Percentiles rank a stretch among this genome's conserved stretches.
Evolutionary conservation across 78 protist genomes (phyloP).

Genomic region (Dictyostelium brefeldianum): DNA sequence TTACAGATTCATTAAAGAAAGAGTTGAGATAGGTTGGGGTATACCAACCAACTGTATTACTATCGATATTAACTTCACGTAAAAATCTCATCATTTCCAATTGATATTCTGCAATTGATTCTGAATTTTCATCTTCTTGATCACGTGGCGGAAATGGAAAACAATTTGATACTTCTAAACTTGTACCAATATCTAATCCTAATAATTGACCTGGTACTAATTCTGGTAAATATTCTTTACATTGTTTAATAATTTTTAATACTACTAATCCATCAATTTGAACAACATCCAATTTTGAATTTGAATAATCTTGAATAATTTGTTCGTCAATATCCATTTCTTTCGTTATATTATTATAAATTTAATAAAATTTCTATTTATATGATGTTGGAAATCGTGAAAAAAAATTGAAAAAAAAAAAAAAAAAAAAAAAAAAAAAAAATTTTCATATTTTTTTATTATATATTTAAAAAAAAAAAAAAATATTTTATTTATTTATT

Average conservation of each 20-base stretch:
- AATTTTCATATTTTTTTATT: not conserved
- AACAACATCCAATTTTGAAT: slow-evolving; percentile 71
- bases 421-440: slow-evolving; percentile 3
- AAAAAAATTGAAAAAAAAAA: not conserved
- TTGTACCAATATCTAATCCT: slow-evolving; percentile 86
- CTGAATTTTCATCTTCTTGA: slow-evolving; percentile 77
- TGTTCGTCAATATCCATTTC: slow-evolving; percentile 52
- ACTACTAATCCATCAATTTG: slow-evolving; percentile 82
- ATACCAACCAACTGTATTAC: slow-evolving; percentile 93
- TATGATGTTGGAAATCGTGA: not conserved
- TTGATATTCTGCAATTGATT: slow-evolving; percentile 75
- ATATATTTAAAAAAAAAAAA: not conserved
- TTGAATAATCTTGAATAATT: slow-evolving; percentile 56
- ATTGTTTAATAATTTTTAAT: slow-evolving; percentile 89
- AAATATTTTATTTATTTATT: not conserved
- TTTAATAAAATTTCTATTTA: not conserved
- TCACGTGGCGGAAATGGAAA: slow-evolving; percentile 86
- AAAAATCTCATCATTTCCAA: slow-evolving; percentile 83
- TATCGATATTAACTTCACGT: slow-evolving; percentile 91
- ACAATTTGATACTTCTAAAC: slow-evolving; percentile 88
- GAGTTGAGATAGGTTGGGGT: slow-evolving; percentile 84
- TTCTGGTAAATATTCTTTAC: slow-evolving; percentile 86
- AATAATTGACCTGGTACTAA: slow-evolving; percentile 89
- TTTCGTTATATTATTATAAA: not conserved
- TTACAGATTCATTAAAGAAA: slow-evolving; percentile 73